Evolutionary conservation across 768 basidiomycete species (phyloP).

Genomic region (Russula dissimulans): DNA sequence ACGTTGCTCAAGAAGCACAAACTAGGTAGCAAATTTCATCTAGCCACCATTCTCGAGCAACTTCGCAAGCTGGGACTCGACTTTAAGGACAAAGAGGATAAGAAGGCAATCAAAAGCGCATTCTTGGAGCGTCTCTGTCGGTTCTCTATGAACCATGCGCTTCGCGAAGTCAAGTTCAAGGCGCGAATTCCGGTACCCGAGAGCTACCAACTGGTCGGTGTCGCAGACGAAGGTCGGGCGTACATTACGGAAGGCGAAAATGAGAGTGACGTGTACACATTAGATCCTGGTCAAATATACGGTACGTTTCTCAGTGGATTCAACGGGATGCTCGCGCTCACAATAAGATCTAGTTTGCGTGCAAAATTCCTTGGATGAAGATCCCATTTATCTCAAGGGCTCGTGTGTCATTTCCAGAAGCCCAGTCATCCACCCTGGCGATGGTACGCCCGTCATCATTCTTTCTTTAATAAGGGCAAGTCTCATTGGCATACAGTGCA

Average conservation of each 20-base stretch:
- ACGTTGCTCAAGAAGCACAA: constrained; percentile 40
- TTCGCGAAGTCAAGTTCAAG: constrained; percentile 66
- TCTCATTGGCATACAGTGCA: constrained; percentile 14
- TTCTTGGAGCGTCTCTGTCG: constrained; percentile 51
- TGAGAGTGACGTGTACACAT: constrained; percentile 5
- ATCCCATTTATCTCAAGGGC: not conserved
- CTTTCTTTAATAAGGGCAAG: not conserved
- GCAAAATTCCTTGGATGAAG: not conserved
- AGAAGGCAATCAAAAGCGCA: constrained; percentile 37
- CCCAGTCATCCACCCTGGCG: constrained; percentile 30
- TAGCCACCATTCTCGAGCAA: constrained; percentile 43
- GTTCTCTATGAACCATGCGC: constrained; percentile 51
- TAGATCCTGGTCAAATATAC: constrained; percentile 1
- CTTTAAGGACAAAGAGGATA: constrained; percentile 30
- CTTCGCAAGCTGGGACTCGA: constrained; percentile 44
- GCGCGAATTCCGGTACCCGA: constrained; percentile 67
- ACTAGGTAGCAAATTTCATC: constrained; percentile 37
- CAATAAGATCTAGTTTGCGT: constrained; percentile 7
- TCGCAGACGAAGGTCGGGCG: constrained; percentile 65
- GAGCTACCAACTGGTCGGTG: constrained; percentile 64
- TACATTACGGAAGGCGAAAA: constrained; percentile 7
- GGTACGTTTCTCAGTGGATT: not conserved
- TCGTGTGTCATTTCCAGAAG: constrained; percentile 24
- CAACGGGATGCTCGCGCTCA: not conserved
- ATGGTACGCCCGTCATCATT: constrained; percentile 16